phyloP scores from a whole-genome alignment of 768 basidiomycete genomes.

The Amanita muscaria region DNA sequence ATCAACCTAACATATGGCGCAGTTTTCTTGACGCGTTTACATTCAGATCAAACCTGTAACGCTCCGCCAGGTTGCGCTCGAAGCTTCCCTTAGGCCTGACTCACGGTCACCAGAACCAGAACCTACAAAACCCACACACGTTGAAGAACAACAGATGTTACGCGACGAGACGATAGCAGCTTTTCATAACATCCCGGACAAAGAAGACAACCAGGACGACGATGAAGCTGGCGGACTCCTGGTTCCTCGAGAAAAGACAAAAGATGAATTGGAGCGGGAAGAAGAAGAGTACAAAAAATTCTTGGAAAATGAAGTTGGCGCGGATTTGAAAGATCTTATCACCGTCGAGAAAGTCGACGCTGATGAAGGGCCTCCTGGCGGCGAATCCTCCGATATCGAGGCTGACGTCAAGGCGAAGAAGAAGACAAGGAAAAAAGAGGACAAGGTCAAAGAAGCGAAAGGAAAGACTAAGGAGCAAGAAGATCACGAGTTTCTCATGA shows the following conservation, averaged over 20 bases:
- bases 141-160: constrained; percentile 67
- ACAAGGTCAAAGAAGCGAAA: constrained; percentile 30
- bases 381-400: constrained; percentile 10
- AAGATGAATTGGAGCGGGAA: constrained; percentile 67
- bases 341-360: constrained; percentile 25
- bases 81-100: constrained; percentile 42
- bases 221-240: constrained; percentile 61
- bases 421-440: constrained; percentile 31
- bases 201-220: constrained; percentile 28
- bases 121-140: constrained; percentile 51
- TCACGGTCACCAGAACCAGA: constrained; percentile 55
- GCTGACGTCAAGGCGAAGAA: constrained; percentile 21
- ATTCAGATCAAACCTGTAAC: constrained; percentile 62
- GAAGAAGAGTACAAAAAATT: constrained; percentile 83
- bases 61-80: constrained; percentile 63
- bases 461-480: constrained; percentile 44
- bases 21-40: background rate
- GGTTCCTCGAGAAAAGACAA: constrained; percentile 64
- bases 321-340: constrained; percentile 61
- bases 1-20: background rate
- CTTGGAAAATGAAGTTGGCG: constrained; percentile 74
- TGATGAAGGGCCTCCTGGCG: constrained; percentile 20
- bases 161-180: constrained; percentile 79
- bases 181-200: constrained; percentile 47
- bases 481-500: constrained; percentile 84